Base-by-base conservation (phyloP, 768 basidiomycete genomes). In the Psilocybe azurescens region DNA sequence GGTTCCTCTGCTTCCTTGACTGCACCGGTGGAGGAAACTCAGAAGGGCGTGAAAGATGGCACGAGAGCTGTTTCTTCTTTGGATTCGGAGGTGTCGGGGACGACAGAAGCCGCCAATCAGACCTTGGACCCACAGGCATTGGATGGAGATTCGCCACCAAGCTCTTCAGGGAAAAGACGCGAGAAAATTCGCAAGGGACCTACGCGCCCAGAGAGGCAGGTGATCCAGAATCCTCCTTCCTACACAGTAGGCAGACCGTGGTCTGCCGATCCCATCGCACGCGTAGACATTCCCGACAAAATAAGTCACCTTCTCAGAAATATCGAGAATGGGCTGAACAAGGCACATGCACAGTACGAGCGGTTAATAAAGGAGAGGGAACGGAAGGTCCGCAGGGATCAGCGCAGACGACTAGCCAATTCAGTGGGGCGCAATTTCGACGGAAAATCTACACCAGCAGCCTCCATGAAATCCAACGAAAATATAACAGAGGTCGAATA, bases 191-290 rank as follows among this genome's bases (percentile, higher is more conserved):
- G 33, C 30, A 33, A 11, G 30, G 28, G 10, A 5, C 50, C 50
- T 29, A 51, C 50, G 52, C 52, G 52, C 20, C 44, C 46, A 41
- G 24, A 51, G 54, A 51, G 30, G 18, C 48, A 50, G 28, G 28
- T 30, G 16, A 51, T 64, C 11, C n/a, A 36, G 18, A n/a, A 56
- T 3, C 29, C 47, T 44, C 60, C 65, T 30, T 56, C 65, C 48
- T 73, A 70, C 62, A 59, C 72, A 32, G 65, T 65, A 36, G 77
- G 75, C 62, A 72, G 59, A 41, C 59, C 73, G 29, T 77, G 72
- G 71, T 62, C 65, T 32, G 59, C 47, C 60, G 59, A 54, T 36
- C 30, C 60, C 28, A 56, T 72, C 49, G 67, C 67, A 44, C 59
- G 54, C 49, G 63, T 69, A 11, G 57, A 53, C 13, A 49, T 67